A percentile compares a stretch with the other conserved stretches of the same genome.
These are phyloP conservation scores for Quercus suber DNA, from an alignment of 306 rosid genomes.

Conservation along the genomic window DNA sequence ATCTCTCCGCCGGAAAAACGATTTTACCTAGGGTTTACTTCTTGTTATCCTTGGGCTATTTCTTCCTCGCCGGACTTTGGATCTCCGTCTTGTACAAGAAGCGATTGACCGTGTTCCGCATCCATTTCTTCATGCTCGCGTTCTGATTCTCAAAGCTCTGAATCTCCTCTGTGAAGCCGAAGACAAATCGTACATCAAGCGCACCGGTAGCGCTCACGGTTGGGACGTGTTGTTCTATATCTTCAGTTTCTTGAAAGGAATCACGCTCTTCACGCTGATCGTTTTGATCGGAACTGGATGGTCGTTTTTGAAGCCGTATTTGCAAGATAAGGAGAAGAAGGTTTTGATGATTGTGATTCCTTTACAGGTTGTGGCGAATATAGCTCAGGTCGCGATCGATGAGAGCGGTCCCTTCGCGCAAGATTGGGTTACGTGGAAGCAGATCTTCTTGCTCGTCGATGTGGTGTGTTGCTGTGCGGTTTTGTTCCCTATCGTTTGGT, in stretches of 20 bases:
- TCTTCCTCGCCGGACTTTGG: constrained; percentile 57
- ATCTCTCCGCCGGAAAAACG: constrained; percentile 79
- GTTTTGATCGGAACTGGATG: constrained; percentile 94
- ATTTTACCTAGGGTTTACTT: constrained; percentile 77
- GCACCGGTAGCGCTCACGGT: constrained; percentile 91
- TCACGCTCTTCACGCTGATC: constrained; percentile 73
- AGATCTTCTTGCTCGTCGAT: constrained; percentile 82
- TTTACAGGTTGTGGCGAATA: constrained; percentile 80
- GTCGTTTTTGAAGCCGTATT: constrained; percentile 85
- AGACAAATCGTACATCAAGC: constrained; percentile 81
- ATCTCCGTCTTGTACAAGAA: constrained; percentile 62
- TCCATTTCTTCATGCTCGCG: constrained; percentile 92
- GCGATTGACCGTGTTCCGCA: constrained; percentile 69
- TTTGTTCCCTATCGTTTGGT: constrained; percentile 93
- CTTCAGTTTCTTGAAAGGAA: constrained; percentile 85
- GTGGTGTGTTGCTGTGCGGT: constrained; percentile 94
- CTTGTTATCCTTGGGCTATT: constrained; percentile 55
- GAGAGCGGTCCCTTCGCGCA: constrained; percentile 81
- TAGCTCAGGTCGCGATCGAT: constrained; percentile 82
- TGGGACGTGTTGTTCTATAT: constrained; percentile 91
- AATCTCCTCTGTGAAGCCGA: constrained; percentile 85
- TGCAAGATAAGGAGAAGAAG: constrained; percentile 94
- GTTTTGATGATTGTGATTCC: constrained; percentile 93
- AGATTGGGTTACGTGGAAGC: constrained; percentile 89
- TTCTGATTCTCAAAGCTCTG: constrained; percentile 64